A percentile compares a stretch with the other conserved stretches of the same genome.
Conservation (phyloP, 1,139 yeast genomes). For the Kodamaea fungicola region DNA sequence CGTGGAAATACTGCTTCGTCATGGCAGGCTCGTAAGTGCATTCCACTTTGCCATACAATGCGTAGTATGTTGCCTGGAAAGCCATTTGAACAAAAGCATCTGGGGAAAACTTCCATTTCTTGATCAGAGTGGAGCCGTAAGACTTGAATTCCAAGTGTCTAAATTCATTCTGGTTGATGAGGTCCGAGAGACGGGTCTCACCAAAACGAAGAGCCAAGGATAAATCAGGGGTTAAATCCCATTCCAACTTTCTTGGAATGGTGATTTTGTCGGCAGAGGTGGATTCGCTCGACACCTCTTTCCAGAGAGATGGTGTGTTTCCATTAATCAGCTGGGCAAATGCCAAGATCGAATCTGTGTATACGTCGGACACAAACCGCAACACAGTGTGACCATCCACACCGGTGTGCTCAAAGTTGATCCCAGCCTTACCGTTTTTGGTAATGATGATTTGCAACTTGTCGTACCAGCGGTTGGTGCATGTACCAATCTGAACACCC, state of each 20-base stretch:
- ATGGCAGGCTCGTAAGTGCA: constrained; percentile 95
- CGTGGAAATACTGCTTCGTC: constrained; percentile 85
- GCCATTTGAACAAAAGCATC: constrained; percentile 96
- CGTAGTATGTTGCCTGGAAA: constrained; percentile 89
- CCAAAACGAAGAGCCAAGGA: constrained; percentile 83
- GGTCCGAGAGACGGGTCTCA: constrained; percentile 82
- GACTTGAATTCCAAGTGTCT: constrained; percentile 71
- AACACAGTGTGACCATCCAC: constrained; percentile 94
- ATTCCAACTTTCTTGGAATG: constrained; percentile 83
- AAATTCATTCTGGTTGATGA: constrained; percentile 87
- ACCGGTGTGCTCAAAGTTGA: constrained; percentile 93
- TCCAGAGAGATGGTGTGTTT: constrained; percentile 79
- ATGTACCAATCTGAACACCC: constrained; percentile 90
- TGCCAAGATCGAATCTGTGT: constrained; percentile 83
- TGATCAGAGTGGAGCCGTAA: constrained; percentile 77
- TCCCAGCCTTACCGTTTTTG: constrained; percentile 90
- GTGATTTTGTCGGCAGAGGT: constrained; percentile 31
- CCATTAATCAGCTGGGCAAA: constrained; percentile 83
- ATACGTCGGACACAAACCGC: constrained; percentile 83
- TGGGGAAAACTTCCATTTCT: constrained; percentile 84
- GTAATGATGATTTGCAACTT: constrained; percentile 86
- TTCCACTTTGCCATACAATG: constrained; percentile 88
- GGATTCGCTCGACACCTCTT: constrained; percentile 35
- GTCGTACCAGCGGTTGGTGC: constrained; percentile 94
- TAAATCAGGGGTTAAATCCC: constrained; percentile 77